Evolutionary conservation across 2,329 filamentous ascomycete genomes (phyloP), one percentile per base, ranked within the genome.

Genomic region (Plenodomus lindquistii): DNA sequence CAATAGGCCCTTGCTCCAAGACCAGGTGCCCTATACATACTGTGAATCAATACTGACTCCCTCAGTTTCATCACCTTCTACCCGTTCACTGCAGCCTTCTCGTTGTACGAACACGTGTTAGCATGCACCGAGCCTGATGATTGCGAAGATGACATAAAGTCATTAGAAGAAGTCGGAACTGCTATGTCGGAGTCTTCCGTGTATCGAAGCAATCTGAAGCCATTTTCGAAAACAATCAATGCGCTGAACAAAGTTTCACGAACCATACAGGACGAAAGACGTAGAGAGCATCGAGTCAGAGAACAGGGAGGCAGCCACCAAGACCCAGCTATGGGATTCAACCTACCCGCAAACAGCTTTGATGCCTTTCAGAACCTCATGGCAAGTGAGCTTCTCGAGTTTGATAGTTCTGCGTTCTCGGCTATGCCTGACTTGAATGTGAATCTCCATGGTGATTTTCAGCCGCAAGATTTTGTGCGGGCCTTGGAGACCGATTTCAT

Each of bases 401-500:
- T 66, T 8, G 51, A 60, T 9, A 44, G 47, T 34, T 48, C 60
- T 2, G 46, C 46, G 3, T 59, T 66, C 8, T 43, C 57, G 6
- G 47, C 51, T 2, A 50, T 58, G 8, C 54, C 55, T 1, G 63
- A 63, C 16, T 57, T 62, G 9, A 40, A 54, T 6, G 43, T 53
- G 36, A 57, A 49, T 3, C 31, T 54, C 22, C 57, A 60, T 7
- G 62, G 55, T 13, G 55, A 55, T 15, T 52, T 59, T n/a, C 57
- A 67, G 38, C 58, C 65, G 6, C 46, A 60, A 3, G 58, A 53
- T 2, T 63, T 64, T 17, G 60, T 69, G 2, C 43, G 66, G 6
- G 65, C 65, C 1, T 38, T 69, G 22, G 66, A 69, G 31, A 66
- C 50, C n/a, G 65, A 68, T 20, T 59, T 68, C 24, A 57, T 64